Conservation (phyloP, 2,329 filamentous ascomycete species). For the Colletotrichum sp. region DNA sequence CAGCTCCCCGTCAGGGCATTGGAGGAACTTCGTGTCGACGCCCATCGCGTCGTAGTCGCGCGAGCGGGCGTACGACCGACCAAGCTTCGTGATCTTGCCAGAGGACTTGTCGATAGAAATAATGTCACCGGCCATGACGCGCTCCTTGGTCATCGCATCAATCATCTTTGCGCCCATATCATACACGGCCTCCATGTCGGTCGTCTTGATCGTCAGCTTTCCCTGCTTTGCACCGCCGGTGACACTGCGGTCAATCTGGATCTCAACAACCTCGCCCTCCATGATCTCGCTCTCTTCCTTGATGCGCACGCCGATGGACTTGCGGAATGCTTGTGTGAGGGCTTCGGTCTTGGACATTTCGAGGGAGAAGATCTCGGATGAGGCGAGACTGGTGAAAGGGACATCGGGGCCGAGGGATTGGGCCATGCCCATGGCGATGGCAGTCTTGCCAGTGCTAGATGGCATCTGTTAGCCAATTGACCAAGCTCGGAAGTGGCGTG, state of each 20-base stretch:
- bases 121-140: constrained; percentile 97
- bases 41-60: constrained; percentile 99
- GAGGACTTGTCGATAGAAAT: constrained; percentile 99
- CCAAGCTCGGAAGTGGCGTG: not conserved
- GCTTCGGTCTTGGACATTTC: constrained; percentile 99
- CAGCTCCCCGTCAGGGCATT: constrained; percentile 95
- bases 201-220: constrained; percentile 99
- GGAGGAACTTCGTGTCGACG: constrained; percentile 95
- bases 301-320: constrained; percentile 96
- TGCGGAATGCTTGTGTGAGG: constrained; percentile 97
- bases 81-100: constrained; percentile 96
- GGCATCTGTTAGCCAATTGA: constrained; percentile 9
- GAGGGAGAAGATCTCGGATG: constrained; percentile 96
- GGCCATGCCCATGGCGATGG: constrained; percentile 98
- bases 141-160: constrained; percentile 98
- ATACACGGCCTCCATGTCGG: constrained; percentile 99
- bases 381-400: constrained; percentile 93
- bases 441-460: constrained; percentile 91
- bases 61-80: constrained; percentile 91
- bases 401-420: constrained; percentile 94
- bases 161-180: constrained; percentile 99
- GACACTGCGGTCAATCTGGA: constrained; percentile 96
- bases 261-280: constrained; percentile 98
- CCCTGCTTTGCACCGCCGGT: constrained; percentile 97
- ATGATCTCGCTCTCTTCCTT: constrained; percentile 99